These are phyloP conservation scores for Pleurotus cornucopiae DNA, from an alignment of 768 basidiomycete species.

Conservation along the genomic window DNA sequence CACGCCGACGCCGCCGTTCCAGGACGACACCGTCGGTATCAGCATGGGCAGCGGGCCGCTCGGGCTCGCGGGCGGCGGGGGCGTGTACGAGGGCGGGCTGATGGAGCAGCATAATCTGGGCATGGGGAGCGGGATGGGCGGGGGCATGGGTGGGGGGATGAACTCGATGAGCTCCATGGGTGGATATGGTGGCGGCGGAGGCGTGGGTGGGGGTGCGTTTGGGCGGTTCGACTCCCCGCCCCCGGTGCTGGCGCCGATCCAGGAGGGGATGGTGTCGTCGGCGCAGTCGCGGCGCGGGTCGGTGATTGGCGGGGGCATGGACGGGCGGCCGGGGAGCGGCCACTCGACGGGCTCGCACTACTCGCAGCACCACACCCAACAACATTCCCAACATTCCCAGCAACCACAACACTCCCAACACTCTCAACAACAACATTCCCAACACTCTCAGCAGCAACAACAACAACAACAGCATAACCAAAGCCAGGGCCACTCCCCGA, in stretches of 20 bases:
- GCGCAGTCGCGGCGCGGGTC: conserved; percentile 29
- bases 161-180: background rate
- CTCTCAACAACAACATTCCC: background rate
- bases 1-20: no score
- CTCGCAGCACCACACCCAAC: background rate
- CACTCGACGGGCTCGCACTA: background rate
- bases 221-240: conserved; percentile 47
- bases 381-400: background rate
- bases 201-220: background rate
- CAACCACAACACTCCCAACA: background rate
- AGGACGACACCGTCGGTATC: no score
- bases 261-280: conserved; percentile 19
- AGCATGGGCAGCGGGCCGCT: no score
- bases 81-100: no score
- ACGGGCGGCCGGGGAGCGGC: conserved; percentile 2
- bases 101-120: no score
- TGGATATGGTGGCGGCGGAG: background rate
- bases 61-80: no score
- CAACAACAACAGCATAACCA: conserved; percentile 17
- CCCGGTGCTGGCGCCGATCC: conserved; percentile 54
- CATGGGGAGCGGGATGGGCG: no score
- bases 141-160: no score
- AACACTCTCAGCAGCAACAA: background rate
- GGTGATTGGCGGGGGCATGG: background rate
- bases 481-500: conserved; percentile 27